phyloP scores from a whole-genome alignment of 1,139 yeast species.

The Protomyces pachydermus region DNA sequence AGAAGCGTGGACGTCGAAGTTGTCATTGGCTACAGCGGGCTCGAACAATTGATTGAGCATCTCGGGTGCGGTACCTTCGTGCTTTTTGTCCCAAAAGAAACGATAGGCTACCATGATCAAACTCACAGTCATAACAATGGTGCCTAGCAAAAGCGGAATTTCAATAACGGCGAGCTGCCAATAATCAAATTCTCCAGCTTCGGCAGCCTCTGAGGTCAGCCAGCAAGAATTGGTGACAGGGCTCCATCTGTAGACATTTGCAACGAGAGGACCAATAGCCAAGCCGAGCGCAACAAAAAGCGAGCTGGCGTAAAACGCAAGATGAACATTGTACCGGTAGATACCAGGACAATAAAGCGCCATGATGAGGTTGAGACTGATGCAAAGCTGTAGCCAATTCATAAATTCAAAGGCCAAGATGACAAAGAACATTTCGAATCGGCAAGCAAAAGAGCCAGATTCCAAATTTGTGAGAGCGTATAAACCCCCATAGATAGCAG shows the following conservation, averaged over 20 bases:
- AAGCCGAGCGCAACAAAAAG: neutral
- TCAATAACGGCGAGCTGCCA: slow-evolving; percentile 22
- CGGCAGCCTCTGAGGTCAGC: slow-evolving; percentile 6
- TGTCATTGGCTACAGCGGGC: slow-evolving; percentile 6
- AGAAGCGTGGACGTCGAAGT: neutral
- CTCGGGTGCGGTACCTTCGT: neutral
- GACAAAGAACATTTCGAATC: slow-evolving; percentile 14
- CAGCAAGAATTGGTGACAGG: slow-evolving; percentile 14
- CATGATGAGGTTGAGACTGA: slow-evolving; percentile 16
- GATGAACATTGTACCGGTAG: neutral
- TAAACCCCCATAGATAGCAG: neutral
- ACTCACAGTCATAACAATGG: slow-evolving; percentile 15
- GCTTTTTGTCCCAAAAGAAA: neutral
- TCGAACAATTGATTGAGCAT: slow-evolving; percentile 19
- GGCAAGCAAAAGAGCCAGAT: neutral
- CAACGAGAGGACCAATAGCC: slow-evolving; percentile 5
- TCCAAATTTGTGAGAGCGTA: neutral
- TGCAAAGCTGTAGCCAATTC: slow-evolving; percentile 23
- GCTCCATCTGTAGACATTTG: slow-evolving; percentile 4
- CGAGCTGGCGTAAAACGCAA: slow-evolving; percentile 4
- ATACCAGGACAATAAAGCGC: slow-evolving; percentile 7
- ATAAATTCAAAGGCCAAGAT: slow-evolving; percentile 6
- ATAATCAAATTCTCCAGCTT: neutral
- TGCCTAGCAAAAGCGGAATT: slow-evolving; percentile 12
- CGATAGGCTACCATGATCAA: slow-evolving; percentile 6